phyloP scores from a whole-genome alignment of 768 basidiomycete genomes.

The Suillus lakei region DNA sequence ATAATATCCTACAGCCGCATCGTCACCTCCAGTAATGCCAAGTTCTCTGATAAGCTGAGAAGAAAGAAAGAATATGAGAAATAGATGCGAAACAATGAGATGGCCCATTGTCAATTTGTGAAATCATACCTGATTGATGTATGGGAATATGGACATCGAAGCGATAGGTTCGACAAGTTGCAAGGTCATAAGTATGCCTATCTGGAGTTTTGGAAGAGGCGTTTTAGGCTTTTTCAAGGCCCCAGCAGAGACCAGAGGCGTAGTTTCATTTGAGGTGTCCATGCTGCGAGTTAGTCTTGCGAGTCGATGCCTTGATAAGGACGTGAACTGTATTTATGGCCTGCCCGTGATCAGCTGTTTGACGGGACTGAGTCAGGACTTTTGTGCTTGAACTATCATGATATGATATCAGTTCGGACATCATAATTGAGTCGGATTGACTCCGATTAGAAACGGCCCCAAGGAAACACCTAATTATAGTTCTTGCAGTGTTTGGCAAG shows the following conservation, averaged over 20 bases:
- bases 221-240: conserved; percentile 20
- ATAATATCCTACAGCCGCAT: conserved; percentile 61
- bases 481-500: neutral
- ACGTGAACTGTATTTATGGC: neutral
- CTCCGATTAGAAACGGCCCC: neutral
- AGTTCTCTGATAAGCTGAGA: conserved; percentile 9
- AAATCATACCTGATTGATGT: conserved; percentile 47
- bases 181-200: conserved; percentile 40
- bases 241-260: neutral
- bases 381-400: neutral
- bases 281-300: neutral
- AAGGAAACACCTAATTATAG: neutral
- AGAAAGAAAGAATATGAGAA: neutral
- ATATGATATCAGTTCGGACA: neutral
- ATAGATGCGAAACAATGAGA: neutral
- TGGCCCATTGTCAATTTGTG: neutral
- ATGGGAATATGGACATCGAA: conserved; percentile 50
- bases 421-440: too few relatives aligned
- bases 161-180: conserved; percentile 41
- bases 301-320: neutral
- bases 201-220: conserved; percentile 44
- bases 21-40: conserved; percentile 5
- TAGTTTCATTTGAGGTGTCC: conserved; percentile 1
- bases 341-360: neutral
- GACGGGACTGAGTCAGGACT: neutral